Base-by-base conservation (phyloP, 1,139 yeast genomes). In the Hansenula lynferdii region DNA sequence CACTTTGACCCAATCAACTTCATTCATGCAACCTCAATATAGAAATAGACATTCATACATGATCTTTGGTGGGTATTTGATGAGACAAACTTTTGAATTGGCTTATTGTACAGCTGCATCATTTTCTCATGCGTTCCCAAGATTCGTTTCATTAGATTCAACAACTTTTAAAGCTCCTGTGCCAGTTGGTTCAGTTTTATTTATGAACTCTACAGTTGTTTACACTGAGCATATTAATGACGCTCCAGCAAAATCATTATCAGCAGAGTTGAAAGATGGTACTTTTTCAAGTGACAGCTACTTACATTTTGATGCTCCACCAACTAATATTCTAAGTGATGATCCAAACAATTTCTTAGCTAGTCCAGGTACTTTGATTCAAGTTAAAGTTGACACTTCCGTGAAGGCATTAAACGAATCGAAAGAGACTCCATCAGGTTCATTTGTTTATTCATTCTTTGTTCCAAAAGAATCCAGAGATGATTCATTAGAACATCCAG, bases 21-120 rank as follows among this genome's bases (percentile, higher is more conserved):
- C 81, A 51, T 80, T 89, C 62, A 90, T 89, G 94, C 97, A 89
- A 64, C 97, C 97, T 2, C 97, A 89, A 64, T 89, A 87, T 64
- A 77, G 97, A 62, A 89, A 89, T 67, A 77, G 96, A 58, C 96
- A 89, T 58, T 85, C 95, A 10, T 85, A 84, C 62, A 87, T 89
- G 90, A 85, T 89, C 38, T 89, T 89, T 60, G 97, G 97, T 49
- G 97, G 97, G 21, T 89, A 89, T 56, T 67, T 89, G 55, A 75
- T 89, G 66, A 79, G 96, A 61, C 96, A 87, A 63, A 79, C 96
- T 5, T 89, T 89, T 60, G 97, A 89, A 60, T 74, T 89, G 53
- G 97, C 96, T 2, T 89, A 89, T 60, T 85, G 95, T 62, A 80
- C 94, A 15, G 86, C 96, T 11, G 95, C 96, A 6, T 86, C 94